These are phyloP conservation scores for Triadica sebifera DNA, from an alignment of 345 rosid genomes.

Conservation along the genomic window DNA sequence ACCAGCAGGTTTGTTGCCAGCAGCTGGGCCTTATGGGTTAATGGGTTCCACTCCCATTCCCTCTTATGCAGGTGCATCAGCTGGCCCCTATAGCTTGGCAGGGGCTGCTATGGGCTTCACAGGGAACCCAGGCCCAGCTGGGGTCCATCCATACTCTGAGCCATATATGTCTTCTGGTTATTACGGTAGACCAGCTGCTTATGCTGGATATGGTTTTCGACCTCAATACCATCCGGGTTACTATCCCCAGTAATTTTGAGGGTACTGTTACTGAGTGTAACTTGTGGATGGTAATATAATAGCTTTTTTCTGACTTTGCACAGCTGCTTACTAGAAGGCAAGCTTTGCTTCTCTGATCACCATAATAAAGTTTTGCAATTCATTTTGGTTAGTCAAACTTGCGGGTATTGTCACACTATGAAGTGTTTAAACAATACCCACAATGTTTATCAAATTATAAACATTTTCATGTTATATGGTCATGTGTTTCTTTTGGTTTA, in stretches of 20 bases:
- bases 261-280: conserved; percentile 6
- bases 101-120: conserved; percentile 33
- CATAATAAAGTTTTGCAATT: neutral
- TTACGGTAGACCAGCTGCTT: conserved; percentile 44
- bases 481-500: neutral
- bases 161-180: conserved; percentile 31
- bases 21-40: conserved; percentile 40
- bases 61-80: conserved; percentile 42
- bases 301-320: conserved; percentile 1
- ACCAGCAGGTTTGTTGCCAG: conserved; percentile 38
- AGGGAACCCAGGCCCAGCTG: conserved; percentile 34
- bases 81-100: conserved; percentile 38
- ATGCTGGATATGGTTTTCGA: conserved; percentile 44
- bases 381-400: neutral
- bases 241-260: conserved; percentile 42
- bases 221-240: conserved; percentile 49
- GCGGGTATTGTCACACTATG: neutral
- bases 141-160: conserved; percentile 32
- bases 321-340: conserved; percentile 20
- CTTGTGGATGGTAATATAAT: conserved; percentile 7
- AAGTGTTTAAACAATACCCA: conserved; percentile 3
- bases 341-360: conserved; percentile 2
- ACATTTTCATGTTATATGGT: neutral
- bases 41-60: conserved; percentile 28
- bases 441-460: neutral